Base-by-base conservation (phyloP, 2,329 filamentous ascomycete species). In the Paecilomyces fulvus region DNA sequence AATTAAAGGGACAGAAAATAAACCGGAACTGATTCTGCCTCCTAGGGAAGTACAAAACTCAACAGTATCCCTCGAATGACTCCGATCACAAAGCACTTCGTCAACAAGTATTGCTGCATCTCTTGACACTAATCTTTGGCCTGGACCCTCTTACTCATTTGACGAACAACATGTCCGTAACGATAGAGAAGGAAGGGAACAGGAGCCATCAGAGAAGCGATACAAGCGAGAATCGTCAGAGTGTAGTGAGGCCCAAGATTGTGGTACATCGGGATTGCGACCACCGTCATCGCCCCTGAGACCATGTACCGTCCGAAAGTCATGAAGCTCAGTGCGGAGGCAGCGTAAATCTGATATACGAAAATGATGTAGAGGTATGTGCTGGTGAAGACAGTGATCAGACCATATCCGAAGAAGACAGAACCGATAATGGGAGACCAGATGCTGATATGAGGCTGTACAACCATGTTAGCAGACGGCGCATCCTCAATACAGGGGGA, bases 401-500 rank as follows among this genome's bases (percentile, higher is more conserved):
- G 71, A 2, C 74, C 75, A 49, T 75, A 78, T 1, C 78, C 77
- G 25, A 80, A 78, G 0, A 78, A 56, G 0, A 67, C 65, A 0
- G 72, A 68, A 0, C 76, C 77, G 0, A 77, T 64, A 2, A 80
- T 73, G 4, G 72, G 70, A 0, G 75, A 77, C 70, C 78, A 79
- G 59, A 75, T 74, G 21, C 75, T 75, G 25, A 79, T 72, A 17
- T 55, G 61, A 0, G 70, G 59, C 31, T 33, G 9, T 3, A 33
- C 9, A 33, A 33, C 11, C 21, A 33, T 3, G 31, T 33, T 33
- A 33, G 31, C 31, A 33, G 31, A 33, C 9, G 4, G 31, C 5
- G 1, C 8, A 33, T 21, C 31, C 31, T 33, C 9, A 33, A 11
- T 33, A 4, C 4, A 33, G 11, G 3, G 31, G 31, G 7, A 12